Conservation (phyloP, 2,329 filamentous ascomycete species). For the Ceratocystis ficicola region DNA sequence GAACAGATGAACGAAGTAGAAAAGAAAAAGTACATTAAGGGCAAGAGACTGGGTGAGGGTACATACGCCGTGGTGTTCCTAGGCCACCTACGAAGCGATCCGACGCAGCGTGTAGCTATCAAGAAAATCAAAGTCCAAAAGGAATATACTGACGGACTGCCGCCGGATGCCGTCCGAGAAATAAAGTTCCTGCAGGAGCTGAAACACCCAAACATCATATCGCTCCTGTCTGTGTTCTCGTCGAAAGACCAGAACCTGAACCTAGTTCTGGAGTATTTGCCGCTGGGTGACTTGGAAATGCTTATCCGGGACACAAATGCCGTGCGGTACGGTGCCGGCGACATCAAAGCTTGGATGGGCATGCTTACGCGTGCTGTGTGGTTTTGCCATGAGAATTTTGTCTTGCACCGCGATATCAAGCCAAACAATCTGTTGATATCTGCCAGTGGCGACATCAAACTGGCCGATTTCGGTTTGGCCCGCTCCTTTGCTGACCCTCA, state of each 20-base stretch:
- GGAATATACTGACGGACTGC: conserved; percentile 81
- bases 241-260: conserved; percentile 95
- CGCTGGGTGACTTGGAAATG: conserved; percentile 88
- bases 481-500: conserved; percentile 81
- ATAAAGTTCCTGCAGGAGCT: conserved; percentile 92
- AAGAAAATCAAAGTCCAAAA: conserved; percentile 85
- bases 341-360: conserved; percentile 97
- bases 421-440: conserved; percentile 95
- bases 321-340: conserved; percentile 71
- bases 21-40: conserved; percentile 82
- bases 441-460: conserved; percentile 82
- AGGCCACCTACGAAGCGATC: conserved; percentile 63
- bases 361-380: conserved; percentile 89
- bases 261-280: conserved; percentile 85
- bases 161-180: conserved; percentile 89
- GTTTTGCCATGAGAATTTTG: conserved; percentile 92
- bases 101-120: conserved; percentile 68
- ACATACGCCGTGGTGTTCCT: conserved; percentile 95
- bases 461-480: conserved; percentile 95
- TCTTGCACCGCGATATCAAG: conserved; percentile 96
- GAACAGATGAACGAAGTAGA: conserved; percentile 73
- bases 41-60: conserved; percentile 85
- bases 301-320: conserved; percentile 72
- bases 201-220: conserved; percentile 89
- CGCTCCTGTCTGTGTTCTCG: conserved; percentile 81